Percentiles rank a stretch among this genome's conserved stretches.
Evolutionary conservation across 768 basidiomycete genomes (phyloP).

Genomic region (Favolaschia claudopus): DNA sequence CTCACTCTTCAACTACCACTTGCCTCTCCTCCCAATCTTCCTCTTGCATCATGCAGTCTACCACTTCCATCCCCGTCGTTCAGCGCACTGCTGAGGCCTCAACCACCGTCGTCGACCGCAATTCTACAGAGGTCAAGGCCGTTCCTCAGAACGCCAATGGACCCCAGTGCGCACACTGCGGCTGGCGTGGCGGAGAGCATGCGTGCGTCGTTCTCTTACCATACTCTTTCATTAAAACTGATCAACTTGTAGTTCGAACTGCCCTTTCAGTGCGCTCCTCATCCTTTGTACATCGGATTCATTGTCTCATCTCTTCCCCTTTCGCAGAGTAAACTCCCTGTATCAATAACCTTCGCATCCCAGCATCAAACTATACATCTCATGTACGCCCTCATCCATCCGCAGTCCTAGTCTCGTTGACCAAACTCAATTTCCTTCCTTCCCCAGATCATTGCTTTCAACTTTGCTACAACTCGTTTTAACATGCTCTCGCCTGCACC

Average conservation of each 20-base stretch:
- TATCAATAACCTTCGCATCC: background rate
- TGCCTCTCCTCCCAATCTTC: background rate
- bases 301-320: background rate
- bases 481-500: background rate
- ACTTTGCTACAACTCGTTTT: background rate
- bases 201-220: conserved; percentile 1
- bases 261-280: conserved; percentile 1
- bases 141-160: conserved; percentile 55
- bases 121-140: conserved; percentile 36
- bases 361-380: background rate
- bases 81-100: conserved; percentile 24
- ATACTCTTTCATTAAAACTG: background rate
- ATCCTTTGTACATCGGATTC: background rate
- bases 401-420: too few relatives aligned
- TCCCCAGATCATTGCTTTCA: background rate
- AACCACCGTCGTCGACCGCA: conserved; percentile 32
- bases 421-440: too few relatives aligned
- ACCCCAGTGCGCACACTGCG: conserved; percentile 84
- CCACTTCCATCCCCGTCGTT: background rate
- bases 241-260: background rate
- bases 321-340: background rate
- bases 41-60: background rate
- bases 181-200: conserved; percentile 60
- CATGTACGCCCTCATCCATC: too few relatives aligned
- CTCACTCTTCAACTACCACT: background rate